Percentiles rank a stretch among this genome's conserved stretches.
These are phyloP conservation scores for Beauveria pseudobassiana DNA, from an alignment of 2,329 filamentous ascomycete genomes.

Conservation along the genomic window DNA sequence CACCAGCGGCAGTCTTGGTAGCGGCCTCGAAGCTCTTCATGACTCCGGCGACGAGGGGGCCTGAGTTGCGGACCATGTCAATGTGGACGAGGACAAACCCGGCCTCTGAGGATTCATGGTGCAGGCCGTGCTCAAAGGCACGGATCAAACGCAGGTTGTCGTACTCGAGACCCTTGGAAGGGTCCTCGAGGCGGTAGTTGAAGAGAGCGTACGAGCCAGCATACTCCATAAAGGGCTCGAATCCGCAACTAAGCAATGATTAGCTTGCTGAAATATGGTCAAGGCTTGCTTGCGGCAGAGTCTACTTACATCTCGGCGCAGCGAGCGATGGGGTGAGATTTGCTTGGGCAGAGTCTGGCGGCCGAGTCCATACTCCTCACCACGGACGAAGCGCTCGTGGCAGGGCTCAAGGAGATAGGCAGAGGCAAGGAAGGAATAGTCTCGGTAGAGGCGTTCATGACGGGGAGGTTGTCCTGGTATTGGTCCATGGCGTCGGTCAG, in stretches of 20 bases:
- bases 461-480: conserved; percentile 63
- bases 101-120: conserved; percentile 81
- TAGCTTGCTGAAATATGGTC: not conserved
- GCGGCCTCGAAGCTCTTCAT: conserved; percentile 57
- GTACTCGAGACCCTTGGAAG: conserved; percentile 49
- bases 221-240: conserved; percentile 91
- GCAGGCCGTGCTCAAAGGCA: conserved; percentile 83
- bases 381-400: conserved; percentile 64
- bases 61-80: conserved; percentile 88
- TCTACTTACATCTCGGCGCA: conserved; percentile 72
- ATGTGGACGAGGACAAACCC: conserved; percentile 95
- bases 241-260: conserved; percentile 45
- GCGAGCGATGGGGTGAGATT: conserved; percentile 71
- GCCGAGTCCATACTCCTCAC: conserved; percentile 70
- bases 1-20: conserved; percentile 21
- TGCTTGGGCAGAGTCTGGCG: conserved; percentile 64
- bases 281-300: not conserved
- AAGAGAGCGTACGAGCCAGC: conserved; percentile 61
- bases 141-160: conserved; percentile 75
- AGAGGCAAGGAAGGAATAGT: conserved; percentile 86
- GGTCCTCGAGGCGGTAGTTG: conserved; percentile 58
- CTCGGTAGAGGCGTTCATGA: conserved; percentile 85
- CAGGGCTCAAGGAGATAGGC: conserved; percentile 89
- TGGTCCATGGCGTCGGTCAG: conserved; percentile 66
- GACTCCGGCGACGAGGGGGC: conserved; percentile 65